Base-by-base conservation (phyloP, 495 filamentous ascomycete species). In the Neurospora terricola region DNA sequence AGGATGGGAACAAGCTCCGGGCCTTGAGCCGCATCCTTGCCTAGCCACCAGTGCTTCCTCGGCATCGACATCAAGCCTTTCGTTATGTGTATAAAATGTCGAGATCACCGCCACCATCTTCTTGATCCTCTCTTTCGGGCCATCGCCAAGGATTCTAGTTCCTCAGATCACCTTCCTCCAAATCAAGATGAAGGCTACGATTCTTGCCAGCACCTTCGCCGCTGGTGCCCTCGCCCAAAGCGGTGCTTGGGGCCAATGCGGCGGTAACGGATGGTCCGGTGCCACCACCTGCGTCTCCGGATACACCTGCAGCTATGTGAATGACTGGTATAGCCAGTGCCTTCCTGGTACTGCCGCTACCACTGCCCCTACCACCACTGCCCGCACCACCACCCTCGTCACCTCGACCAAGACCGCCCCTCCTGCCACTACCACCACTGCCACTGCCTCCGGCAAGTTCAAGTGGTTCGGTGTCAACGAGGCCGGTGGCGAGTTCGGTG, bases 401-500 rank as follows among this genome's bases (percentile, higher is more conserved):
- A 80, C 77, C 14, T 70, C 74, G 16, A 78, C 69, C 37, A 76
- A 73, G 5, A 23, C 73, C 37, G 18, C 73, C 23, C 36, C 68
- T 71, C 36, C 72, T 62, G 36, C 73, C 10, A 39, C 72, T 14
- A 75, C 73, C 36, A 62, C 80, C 3, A 72, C 75, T 39, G 69
- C 75, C 16, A 43, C 75, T 14, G 71, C 74, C n/a, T 59, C 75
- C n/a, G 80, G 80, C 69, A 81, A 78, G 75, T 74, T 79, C 72
- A 81, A 77, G 74, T 85, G 80, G 79, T 77, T 84, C 69, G 84
- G 84, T 27, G 78, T 81, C 62, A 82, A 85, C 77, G 79, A 89
- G 79, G 84, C 88, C 23, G 83, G 87, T 66, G 88, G 83, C 42
- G 88, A 90, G 77, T 90, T 89, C 69, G 86, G 86, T 42, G 72